Conservation (phyloP, 148 eudicot genomes). For the Bassia scoparia region DNA sequence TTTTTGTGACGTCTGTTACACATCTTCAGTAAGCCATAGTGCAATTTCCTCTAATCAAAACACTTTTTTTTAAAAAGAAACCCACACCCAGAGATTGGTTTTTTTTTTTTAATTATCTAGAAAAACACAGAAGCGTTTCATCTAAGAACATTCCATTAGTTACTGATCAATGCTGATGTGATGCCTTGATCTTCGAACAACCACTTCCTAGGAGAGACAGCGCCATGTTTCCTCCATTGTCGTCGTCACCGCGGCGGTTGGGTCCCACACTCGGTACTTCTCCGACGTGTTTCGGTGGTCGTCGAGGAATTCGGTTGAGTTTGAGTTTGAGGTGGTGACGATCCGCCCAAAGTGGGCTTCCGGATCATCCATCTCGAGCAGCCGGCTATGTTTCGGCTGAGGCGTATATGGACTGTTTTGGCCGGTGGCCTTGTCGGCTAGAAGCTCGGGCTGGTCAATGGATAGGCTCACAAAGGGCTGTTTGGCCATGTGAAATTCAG, state of each 20-base stretch:
- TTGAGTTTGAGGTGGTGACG: constrained; percentile 25
- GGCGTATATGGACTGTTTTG: constrained; percentile 41
- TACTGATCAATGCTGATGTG: constrained; percentile 41
- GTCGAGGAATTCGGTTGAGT: constrained; percentile 27
- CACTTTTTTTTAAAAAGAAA: not conserved
- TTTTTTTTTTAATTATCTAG: constrained; percentile 18
- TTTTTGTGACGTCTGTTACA: not conserved
- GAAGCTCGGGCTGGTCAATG: constrained; percentile 42
- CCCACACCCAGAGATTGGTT: not conserved
- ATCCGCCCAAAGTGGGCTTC: constrained; percentile 26
- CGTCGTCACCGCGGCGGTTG: not conserved
- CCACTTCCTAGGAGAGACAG: constrained; percentile 61
- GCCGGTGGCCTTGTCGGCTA: not conserved
- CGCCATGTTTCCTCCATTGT: constrained; percentile 27
- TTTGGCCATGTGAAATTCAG: constrained; percentile 72
- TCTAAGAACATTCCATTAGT: constrained; percentile 45
- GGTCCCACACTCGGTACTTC: constrained; percentile 30
- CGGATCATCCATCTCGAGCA: constrained; percentile 57
- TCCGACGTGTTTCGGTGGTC: constrained; percentile 11
- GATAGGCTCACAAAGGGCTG: constrained; percentile 69
- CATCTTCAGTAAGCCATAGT: not conserved
- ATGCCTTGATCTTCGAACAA: constrained; percentile 53
- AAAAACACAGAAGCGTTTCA: constrained; percentile 40
- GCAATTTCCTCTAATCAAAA: not conserved
- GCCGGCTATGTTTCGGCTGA: constrained; percentile 61